Conservation (phyloP, 164 flowering plant species). For the Chimonanthus praecox region DNA sequence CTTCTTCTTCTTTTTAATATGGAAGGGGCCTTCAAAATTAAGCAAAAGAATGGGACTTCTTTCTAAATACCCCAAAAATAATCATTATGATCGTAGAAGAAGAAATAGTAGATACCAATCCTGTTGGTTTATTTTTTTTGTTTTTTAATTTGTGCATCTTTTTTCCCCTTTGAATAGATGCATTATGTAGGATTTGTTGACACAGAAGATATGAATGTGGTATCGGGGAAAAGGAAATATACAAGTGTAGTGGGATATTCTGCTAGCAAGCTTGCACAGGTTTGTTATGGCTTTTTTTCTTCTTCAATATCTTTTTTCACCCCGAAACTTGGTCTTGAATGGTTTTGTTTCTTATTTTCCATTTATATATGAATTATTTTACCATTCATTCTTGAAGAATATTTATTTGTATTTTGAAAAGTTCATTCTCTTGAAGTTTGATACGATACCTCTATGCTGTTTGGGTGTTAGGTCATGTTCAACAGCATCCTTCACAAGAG, state of each 20-base stretch:
- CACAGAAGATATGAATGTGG: slow-evolving; percentile 86
- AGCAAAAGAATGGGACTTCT: no score
- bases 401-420: neutral
- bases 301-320: neutral
- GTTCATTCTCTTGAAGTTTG: neutral
- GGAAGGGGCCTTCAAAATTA: no score
- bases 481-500: slow-evolving; percentile 77
- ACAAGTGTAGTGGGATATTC: slow-evolving; percentile 75
- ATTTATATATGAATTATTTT: no score
- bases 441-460: neutral
- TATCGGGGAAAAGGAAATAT: slow-evolving; percentile 71
- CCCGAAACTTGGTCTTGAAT: no score
- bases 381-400: neutral
- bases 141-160: neutral
- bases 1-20: no score
- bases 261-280: slow-evolving; percentile 96
- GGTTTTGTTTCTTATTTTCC: neutral
- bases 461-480: slow-evolving; percentile 78
- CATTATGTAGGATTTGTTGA: slow-evolving; percentile 92
- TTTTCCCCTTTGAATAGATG: slow-evolving; percentile 42
- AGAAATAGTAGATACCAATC: neutral
- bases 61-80: no score
- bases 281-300: slow-evolving; percentile 11
- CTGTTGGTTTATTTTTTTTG: neutral
- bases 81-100: no score